Percentiles rank a stretch among this genome's conserved stretches.
phyloP scores from a whole-genome alignment of 345 rosid genomes.

The Lenwebbia sp. region DNA sequence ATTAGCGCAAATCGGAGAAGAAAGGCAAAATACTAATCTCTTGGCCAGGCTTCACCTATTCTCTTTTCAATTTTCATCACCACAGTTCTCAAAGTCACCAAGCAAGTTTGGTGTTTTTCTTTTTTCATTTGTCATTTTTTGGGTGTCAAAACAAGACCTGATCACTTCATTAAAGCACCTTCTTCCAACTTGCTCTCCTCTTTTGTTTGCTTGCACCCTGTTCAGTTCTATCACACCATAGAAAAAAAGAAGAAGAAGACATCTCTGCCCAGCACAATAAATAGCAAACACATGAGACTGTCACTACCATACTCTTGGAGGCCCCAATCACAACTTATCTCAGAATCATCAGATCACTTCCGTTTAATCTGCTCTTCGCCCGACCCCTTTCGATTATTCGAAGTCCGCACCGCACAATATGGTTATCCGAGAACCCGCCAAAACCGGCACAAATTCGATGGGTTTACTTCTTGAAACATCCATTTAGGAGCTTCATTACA shows the following conservation, averaged over 20 bases:
- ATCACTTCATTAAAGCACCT: background rate
- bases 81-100: background rate
- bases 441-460: background rate
- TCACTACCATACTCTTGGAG: background rate
- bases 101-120: background rate
- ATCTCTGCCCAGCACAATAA: background rate
- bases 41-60: background rate
- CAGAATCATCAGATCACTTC: background rate
- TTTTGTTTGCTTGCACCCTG: background rate
- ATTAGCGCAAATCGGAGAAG: background rate
- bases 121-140: background rate
- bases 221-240: background rate
- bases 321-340: background rate
- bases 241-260: background rate
- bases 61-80: background rate
- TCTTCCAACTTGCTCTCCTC: background rate
- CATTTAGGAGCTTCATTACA: background rate
- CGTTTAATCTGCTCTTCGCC: background rate
- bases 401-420: background rate
- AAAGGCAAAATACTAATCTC: background rate
- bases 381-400: background rate
- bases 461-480: background rate
- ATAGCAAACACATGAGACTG: background rate
- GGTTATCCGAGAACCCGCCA: background rate
- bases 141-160: background rate